Base-by-base conservation (phyloP, 2,329 filamentous ascomycete species). In the Fonsecaea erecta region DNA sequence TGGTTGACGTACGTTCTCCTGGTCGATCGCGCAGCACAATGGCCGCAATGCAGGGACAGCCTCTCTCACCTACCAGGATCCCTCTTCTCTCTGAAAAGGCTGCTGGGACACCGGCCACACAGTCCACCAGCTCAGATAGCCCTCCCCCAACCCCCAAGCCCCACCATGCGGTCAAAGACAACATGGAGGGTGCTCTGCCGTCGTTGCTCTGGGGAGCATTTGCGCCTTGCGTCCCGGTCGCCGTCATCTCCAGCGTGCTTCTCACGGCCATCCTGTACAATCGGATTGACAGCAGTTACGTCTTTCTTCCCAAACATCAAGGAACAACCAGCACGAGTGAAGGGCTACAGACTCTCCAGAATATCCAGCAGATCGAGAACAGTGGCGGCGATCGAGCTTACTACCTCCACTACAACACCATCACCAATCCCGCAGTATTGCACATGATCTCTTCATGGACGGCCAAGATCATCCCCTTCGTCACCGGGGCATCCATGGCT, bases 381-480 rank as follows among this genome's bases (percentile, higher is more conserved):
- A 60, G 55, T n/a, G 65, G 53, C 34, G 67, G 67, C 30, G 62
- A 63, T 28, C 30, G 52, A 43, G 43, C 65, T 21, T 67, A 67
- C 32, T 69, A 69, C 57, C 56, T 61, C 16, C 52, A 68, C 57
- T 56, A 64, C 52, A 66, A 66, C n/a, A 60, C 58, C 35, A 35
- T 51, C 28, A 62, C 60, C 21, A 62, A 62, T 14, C 68, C 68
- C 48, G 65, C 60, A 8, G 43, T 65, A 6, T 35, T 71, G 30
- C 65, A 64, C 21, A 64, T 62, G 54, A 70, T 70, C 21, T 64
- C 66, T 18, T 66, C 66, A 12, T 61, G 60, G 52, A 66, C 68
- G 0, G 64, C 55, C 30, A 70, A 70, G 34, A 30, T 70, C n/a
- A 68, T 70, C 14, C 68, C 68, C 1, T 70, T 67, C 37, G 57